These are phyloP conservation scores for Talaromyces piceae DNA, from an alignment of 2,329 filamentous ascomycete species.

Conservation along the genomic window DNA sequence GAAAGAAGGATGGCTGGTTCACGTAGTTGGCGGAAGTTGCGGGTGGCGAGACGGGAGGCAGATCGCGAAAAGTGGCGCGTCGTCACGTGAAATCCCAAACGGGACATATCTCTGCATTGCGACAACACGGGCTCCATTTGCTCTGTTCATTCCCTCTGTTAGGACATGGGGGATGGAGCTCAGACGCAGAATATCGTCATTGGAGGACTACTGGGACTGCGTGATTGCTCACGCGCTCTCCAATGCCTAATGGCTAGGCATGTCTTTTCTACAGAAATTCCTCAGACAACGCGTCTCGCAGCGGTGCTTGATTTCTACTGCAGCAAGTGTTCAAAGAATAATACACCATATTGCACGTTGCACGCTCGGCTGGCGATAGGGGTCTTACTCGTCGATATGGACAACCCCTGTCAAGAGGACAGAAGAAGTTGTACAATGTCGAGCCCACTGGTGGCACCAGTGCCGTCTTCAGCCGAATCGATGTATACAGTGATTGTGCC, in stretches of 20 bases:
- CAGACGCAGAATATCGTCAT: no score
- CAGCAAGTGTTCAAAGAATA: background rate
- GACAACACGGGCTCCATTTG: no score
- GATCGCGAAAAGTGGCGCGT: background rate
- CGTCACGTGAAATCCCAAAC: background rate
- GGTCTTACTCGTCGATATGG: background rate
- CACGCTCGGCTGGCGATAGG: background rate
- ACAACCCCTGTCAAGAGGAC: background rate
- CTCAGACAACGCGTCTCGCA: background rate
- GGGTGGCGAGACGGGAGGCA: background rate
- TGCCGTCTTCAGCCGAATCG: background rate
- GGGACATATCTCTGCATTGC: background rate
- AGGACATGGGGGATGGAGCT: no score
- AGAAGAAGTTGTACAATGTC: background rate
- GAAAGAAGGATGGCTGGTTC: background rate
- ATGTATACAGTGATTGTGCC: background rate
- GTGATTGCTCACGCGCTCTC: no score
- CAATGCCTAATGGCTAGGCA: no score
- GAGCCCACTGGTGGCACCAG: background rate
- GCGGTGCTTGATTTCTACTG: background rate
- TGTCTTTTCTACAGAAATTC: no score
- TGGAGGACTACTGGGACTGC: background rate
- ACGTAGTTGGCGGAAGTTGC: background rate
- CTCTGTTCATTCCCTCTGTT: no score
- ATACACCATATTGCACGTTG: background rate